Base-by-base conservation (phyloP, 1,284 basidiomycete species). In the Ustilago cynodontis region DNA sequence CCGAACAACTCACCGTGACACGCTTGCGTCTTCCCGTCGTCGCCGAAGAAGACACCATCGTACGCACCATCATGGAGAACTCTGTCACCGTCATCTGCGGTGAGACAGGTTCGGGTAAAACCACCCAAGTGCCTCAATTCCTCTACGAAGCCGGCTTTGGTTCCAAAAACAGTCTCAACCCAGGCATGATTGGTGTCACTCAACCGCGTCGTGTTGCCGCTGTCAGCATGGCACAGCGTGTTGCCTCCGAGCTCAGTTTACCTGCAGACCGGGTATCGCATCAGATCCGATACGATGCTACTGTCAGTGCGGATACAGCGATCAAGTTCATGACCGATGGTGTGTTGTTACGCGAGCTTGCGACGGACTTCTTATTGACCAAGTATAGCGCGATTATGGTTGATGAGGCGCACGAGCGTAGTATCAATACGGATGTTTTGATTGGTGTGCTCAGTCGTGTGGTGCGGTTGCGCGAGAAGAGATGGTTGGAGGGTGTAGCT, bases 311-410 rank as follows among this genome's bases (percentile, higher is more conserved):
- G 0, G 89, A 91, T 26, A 99, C 97, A 0, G 91, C 91, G 8
- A 94, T 99, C 88, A 98, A 99, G 87, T 99, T 99, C 88, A 99
- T 99, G 96, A 99, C 97, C 2, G 97, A 99, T 82, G 97, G 97
- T 88, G 94, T 99, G 16, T 88, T 99, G 26, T 88, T 99, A 13
- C 92, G 97, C 65, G 97, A 99, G 86, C 89, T 99, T 24, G 92
- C 94, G 0, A 91, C 90, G 16, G 96, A 99, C 85, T 96, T 99
- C 84, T 86, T 98, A 33, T 88, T 99, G 18, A 90, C 88, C 59
- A 93, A 92, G 85, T 99, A 99, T 86, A 95, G 93, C 26, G 93
- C 77, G 24, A 76, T 97, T 35, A 91, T 99, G 75, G 92, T 99
- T 66, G 97, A 99, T 81, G 97, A 99, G 87, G 97, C 97, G 0